Percentiles rank a stretch among this genome's conserved stretches.
Conservation (phyloP, 495 filamentous ascomycete species). For the Aspergillus sclerotiicarbonarius region DNA sequence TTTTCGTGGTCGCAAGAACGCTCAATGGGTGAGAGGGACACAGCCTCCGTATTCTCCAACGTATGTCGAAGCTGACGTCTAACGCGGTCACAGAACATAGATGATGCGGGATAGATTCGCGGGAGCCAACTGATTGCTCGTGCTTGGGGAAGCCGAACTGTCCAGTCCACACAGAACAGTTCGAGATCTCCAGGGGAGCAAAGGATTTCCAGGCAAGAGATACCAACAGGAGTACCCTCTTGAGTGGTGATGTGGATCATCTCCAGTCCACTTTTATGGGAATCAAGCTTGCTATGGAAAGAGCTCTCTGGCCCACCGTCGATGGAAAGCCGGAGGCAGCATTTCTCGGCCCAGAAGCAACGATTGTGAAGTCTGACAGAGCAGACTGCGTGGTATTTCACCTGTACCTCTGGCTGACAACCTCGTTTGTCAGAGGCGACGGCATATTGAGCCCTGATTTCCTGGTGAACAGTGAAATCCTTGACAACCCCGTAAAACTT, state of each 20-base stretch:
- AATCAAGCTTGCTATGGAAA: slow-evolving; percentile 22
- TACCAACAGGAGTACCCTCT: slow-evolving; percentile 11
- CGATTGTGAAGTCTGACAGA: slow-evolving; percentile 30
- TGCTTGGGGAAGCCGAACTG: slow-evolving; percentile 10
- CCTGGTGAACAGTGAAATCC: slow-evolving; percentile 33
- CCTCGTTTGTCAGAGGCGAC: not conserved
- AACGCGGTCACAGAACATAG: slow-evolving; percentile 5
- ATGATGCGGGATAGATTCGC: slow-evolving; percentile 20
- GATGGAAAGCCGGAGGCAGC: slow-evolving; percentile 29
- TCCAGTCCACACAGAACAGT: slow-evolving; percentile 34
- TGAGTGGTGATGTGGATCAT: slow-evolving; percentile 20
- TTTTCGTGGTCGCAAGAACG: not conserved
- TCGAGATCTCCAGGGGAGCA: slow-evolving; percentile 25
- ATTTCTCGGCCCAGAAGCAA: slow-evolving; percentile 35
- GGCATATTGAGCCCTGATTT: slow-evolving; percentile 19
- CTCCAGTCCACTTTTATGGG: slow-evolving; percentile 10
- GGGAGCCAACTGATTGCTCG: slow-evolving; percentile 28
- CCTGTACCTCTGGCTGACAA: not conserved
- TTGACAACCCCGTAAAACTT: slow-evolving; percentile 31
- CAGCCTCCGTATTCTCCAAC: slow-evolving; percentile 5
- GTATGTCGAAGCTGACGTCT: slow-evolving; percentile 13
- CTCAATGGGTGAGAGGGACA: not conserved
- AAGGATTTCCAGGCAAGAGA: slow-evolving; percentile 26
- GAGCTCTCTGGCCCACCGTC: slow-evolving; percentile 35
- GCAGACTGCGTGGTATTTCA: slow-evolving; percentile 34